A percentile compares a stretch with the other conserved stretches of the same genome.
phyloP scores from a whole-genome alignment of 129 eudicot species.

The Flaveria bidentis region DNA sequence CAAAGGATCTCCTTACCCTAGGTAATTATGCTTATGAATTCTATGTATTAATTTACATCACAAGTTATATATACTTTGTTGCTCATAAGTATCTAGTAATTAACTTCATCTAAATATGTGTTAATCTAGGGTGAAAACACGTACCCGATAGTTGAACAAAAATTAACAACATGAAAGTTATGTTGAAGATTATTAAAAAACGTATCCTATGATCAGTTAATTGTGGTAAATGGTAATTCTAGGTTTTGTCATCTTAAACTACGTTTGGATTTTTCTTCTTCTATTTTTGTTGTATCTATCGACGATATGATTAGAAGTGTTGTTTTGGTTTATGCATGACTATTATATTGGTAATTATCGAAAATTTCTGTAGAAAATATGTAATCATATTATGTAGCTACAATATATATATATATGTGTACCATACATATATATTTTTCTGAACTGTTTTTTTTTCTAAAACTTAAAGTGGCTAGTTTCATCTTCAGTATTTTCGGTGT shows the following conservation, averaged over 20 bases:
- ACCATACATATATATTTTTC: not conserved
- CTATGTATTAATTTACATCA: not conserved
- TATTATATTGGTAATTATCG: not conserved
- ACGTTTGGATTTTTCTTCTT: not conserved
- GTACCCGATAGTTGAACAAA: not conserved
- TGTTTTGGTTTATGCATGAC: not conserved
- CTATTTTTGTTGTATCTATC: not conserved
- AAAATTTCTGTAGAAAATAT: not conserved
- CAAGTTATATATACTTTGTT: not conserved
- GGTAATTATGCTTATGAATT: conserved; percentile 39
- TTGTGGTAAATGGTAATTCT: conserved; percentile 7
- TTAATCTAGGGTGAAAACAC: conserved; percentile 16
- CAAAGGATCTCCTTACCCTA: conserved; percentile 97
- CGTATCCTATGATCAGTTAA: not conserved
- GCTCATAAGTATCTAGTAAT: not conserved
- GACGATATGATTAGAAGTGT: not conserved
- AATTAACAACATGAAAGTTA: not conserved
- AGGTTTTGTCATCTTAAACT: conserved; percentile 2
- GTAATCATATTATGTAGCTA: not conserved
- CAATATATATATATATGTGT: not conserved
- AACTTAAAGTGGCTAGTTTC: not conserved
- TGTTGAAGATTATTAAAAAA: not conserved
- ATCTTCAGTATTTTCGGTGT: not conserved
- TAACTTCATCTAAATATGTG: conserved; percentile 3
- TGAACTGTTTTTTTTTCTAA: not conserved